These are phyloP conservation scores for Ceriops tagal DNA, from an alignment of 345 rosid species.

Conservation along the genomic window DNA sequence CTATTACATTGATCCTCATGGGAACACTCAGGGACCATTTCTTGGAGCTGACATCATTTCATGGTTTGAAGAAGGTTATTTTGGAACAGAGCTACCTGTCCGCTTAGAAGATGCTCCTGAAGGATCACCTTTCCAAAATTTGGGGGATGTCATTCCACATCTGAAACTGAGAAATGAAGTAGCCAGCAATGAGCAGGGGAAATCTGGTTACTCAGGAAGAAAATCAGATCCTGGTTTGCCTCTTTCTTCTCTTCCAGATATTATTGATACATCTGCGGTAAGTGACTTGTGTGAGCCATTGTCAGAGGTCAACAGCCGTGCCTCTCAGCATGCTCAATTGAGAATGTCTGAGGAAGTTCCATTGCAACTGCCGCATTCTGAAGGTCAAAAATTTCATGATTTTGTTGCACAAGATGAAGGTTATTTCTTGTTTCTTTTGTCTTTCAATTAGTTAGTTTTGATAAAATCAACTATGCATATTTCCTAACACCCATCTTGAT, in stretches of 20 bases:
- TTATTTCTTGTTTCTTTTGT: slow-evolving; percentile 6
- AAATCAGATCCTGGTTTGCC: slow-evolving; percentile 35
- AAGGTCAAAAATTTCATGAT: slow-evolving; percentile 41
- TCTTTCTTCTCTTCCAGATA: slow-evolving; percentile 31
- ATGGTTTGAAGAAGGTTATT: slow-evolving; percentile 94
- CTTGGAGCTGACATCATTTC: slow-evolving; percentile 68
- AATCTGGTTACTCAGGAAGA: slow-evolving; percentile 37
- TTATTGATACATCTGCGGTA: slow-evolving; percentile 31
- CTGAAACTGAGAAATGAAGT: slow-evolving; percentile 32
- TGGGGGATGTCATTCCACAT: slow-evolving; percentile 66
- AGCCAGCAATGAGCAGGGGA: slow-evolving; percentile 32
- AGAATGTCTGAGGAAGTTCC: slow-evolving; percentile 40
- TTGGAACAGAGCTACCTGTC: slow-evolving; percentile 76
- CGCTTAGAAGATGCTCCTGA: slow-evolving; percentile 69
- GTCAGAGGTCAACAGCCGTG: slow-evolving; percentile 26
- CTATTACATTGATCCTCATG: slow-evolving; percentile 84
- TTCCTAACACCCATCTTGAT: slow-evolving; percentile 9
- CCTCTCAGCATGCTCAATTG: slow-evolving; percentile 37
- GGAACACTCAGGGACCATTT: slow-evolving; percentile 79
- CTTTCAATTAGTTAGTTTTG: not conserved
- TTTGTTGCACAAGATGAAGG: slow-evolving; percentile 56
- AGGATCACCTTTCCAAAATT: slow-evolving; percentile 62
- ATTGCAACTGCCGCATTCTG: slow-evolving; percentile 32
- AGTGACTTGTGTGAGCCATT: slow-evolving; percentile 22
- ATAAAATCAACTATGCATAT: not conserved